Evolutionary conservation across 1,139 yeast species (phyloP), one percentile per base, ranked within the genome.

Genomic region (Wickerhamomyces sp.): DNA sequence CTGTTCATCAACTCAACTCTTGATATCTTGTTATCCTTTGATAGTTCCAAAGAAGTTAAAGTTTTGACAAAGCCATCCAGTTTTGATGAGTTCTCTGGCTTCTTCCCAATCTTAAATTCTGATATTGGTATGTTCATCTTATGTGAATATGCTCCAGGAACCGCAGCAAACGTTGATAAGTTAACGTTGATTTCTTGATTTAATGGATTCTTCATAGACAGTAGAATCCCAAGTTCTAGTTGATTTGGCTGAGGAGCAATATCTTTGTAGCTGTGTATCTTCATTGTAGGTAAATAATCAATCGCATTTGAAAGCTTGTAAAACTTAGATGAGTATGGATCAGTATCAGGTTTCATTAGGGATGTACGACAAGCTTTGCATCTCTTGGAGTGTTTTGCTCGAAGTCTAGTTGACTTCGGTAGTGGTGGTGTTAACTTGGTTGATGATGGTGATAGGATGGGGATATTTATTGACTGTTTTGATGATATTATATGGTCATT

Each of bases 291-390:
- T 8, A 66, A 37, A 13, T 43, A 43, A 26, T 62, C 63, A 13
- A 52, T 48, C 1, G 68, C 67, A 38, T 52, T 52, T 2, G 61
- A 54, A 6, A 56, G 42, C 29, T 55, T 56, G 36, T 53, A 48
- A 40, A 63, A 61, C 41, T 59, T 62, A 2, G 59, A 52, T 2
- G 64, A 59, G 1, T 48, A 10, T 1, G 64, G 59, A 10, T 60
- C 64, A 2, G 50, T 37, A 36, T 62, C 64, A 4, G 66, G 64
- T 41, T 54, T 53, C 46, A 58, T 51, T 23, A 66, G 37, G 2
- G 52, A 42, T 1, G 51, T 33, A 13, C 64, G 53, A 40, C 69
- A 65, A 10, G 60, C 57, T 46, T 61, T 65, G 45, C 69, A 65
- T 1, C 57, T 45, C 26, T 53, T 48, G 7, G 60, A 54, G 5